These are phyloP conservation scores for Pecoramyces ruminantium DNA, from an alignment of 192 early-diverging fungal genomes.

Conservation along the genomic window DNA sequence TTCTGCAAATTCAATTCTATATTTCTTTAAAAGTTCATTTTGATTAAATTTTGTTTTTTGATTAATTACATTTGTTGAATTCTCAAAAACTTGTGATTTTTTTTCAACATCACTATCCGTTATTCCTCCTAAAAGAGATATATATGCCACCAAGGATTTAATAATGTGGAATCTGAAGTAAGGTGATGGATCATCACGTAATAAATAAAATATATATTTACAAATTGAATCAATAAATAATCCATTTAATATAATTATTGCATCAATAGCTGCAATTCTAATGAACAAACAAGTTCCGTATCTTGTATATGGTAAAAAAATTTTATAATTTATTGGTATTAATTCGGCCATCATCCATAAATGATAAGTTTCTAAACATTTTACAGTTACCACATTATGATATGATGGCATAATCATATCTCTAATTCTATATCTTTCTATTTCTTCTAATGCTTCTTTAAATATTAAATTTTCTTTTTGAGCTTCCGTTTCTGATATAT, in stretches of 20 bases:
- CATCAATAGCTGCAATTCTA: constrained; percentile 54
- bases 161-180: constrained; percentile 38
- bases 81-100: not conserved
- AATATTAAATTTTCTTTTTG: constrained; percentile 6
- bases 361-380: constrained; percentile 40
- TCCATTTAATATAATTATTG: constrained; percentile 54
- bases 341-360: constrained; percentile 44
- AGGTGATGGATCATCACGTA: constrained; percentile 41
- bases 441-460: constrained; percentile 38
- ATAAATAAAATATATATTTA: constrained; percentile 36
- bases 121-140: not conserved
- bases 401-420: constrained; percentile 71
- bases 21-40: not conserved
- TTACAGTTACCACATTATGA: constrained; percentile 67
- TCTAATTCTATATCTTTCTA: constrained; percentile 56
- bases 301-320: constrained; percentile 59
- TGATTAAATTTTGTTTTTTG: not conserved
- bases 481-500: not conserved
- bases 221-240: constrained; percentile 19
- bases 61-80: not conserved
- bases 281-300: constrained; percentile 55
- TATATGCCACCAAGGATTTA: constrained; percentile 8
- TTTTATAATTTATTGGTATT: constrained; percentile 41
- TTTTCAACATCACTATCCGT: constrained; percentile 7
- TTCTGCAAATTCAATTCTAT: constrained; percentile 1